These are phyloP conservation scores for Picocystis salinarum DNA, from an alignment of 139 green algal genomes.

Conservation along the genomic window DNA sequence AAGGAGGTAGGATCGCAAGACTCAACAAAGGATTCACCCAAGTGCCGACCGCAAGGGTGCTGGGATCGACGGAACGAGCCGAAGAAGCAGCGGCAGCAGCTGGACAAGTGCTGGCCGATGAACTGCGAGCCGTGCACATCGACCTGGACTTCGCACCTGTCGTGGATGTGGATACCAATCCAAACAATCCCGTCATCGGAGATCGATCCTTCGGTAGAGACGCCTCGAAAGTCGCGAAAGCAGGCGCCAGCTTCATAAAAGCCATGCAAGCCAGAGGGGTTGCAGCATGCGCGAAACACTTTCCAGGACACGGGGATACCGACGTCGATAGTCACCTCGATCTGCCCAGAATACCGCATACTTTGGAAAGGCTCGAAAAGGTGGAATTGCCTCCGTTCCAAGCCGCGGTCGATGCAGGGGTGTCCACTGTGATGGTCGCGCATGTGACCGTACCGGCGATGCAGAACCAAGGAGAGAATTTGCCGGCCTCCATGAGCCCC, in stretches of 20 bases:
- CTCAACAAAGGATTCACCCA: constrained; percentile 17
- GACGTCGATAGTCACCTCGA: constrained; percentile 18
- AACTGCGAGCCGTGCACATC: constrained; percentile 24
- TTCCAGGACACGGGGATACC: constrained; percentile 27
- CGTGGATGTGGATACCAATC: constrained; percentile 30
- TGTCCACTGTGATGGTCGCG: constrained; percentile 22
- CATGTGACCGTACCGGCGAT: constrained; percentile 22
- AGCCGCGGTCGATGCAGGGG: constrained; percentile 13
- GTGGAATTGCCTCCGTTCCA: constrained; percentile 18
- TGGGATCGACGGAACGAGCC: constrained; percentile 3
- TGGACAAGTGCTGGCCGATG: constrained; percentile 14
- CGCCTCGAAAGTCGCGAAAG: not conserved
- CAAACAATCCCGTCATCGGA: constrained; percentile 26
- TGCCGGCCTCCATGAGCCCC: constrained; percentile 4
- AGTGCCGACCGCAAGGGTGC: constrained; percentile 9
- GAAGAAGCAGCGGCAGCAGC: not conserved
- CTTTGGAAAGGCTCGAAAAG: constrained; percentile 4
- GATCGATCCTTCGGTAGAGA: constrained; percentile 4
- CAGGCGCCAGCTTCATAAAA: constrained; percentile 5
- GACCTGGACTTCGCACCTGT: constrained; percentile 30
- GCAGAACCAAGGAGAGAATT: constrained; percentile 7
- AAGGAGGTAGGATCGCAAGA: constrained; percentile 14
- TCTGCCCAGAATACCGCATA: constrained; percentile 16
- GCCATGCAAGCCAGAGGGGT: constrained; percentile 22
- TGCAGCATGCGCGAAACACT: constrained; percentile 29